Evolutionary conservation across 1,284 basidiomycete genomes (phyloP), one percentile per base, ranked within the genome.

Genomic region (Hymenochaete sp.): DNA sequence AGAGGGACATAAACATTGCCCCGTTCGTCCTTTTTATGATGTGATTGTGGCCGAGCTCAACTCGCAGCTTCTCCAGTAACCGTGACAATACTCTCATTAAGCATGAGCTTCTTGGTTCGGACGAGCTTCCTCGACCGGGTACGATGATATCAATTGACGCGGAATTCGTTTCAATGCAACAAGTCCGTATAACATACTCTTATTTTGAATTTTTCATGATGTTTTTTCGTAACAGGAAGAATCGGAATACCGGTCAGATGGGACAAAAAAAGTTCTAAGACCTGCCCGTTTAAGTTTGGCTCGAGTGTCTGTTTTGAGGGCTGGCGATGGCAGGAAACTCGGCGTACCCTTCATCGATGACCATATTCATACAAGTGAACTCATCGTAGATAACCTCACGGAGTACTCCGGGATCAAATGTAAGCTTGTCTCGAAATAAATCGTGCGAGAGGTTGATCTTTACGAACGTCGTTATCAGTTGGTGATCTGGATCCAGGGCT

Each of bases 291-390:
- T 96, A 55, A 90, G 91, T 39, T 73, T 98, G 1, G 96, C 96
- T 13, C 79, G 96, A 18, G 95, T 99, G 0, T 97, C 93, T 0
- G 93, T 97, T 1, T 64, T 98, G 38, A 77, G 96, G 4, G 93
- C 93, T 4, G 14, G 39, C 8, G 75, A 88, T 54, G 92, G 89
- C 0, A 66, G 69, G 0, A 77, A 79, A 53, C 79, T 87, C 56
- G 89, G 87, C 5, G 63, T 84, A 11, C 92, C 95, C 0, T 97
- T 98, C 65, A 97, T 99, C 56, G 96, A 98, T 56, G 96, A 98
- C 58, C 90, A 98, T 57, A 98, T 98, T 41, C 85, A 92, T 57
- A 97, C 93, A 1, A 93, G 85, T 54, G 96, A 97, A 60, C 74
- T 79, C 2, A 89, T 99, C 38, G 90, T 97, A 9, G 93, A 98